A percentile compares a stretch with the other conserved stretches of the same genome.
Conservation (phyloP, 768 basidiomycete species). For the Strobilomyces dryophilus region DNA sequence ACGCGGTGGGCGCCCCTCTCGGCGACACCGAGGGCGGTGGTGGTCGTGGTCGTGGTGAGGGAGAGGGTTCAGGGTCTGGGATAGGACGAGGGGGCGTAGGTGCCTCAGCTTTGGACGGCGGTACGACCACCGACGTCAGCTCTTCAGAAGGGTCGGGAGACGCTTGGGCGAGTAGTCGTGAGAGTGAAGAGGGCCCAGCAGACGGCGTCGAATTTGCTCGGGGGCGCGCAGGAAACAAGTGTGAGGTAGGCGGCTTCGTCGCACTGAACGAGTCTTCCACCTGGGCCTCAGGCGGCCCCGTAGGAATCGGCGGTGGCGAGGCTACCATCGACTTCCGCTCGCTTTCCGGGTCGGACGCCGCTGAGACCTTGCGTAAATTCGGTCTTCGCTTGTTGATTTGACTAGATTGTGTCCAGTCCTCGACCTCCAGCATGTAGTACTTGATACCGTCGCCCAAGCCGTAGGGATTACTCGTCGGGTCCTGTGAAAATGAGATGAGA, state of each 20-base stretch:
- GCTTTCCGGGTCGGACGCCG: constrained; percentile 36
- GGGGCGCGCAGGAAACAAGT: constrained; percentile 57
- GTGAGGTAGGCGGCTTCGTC: constrained; percentile 63
- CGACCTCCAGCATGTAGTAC: constrained; percentile 91
- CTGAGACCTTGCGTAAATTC: constrained; percentile 47
- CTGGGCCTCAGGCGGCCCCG: constrained; percentile 64
- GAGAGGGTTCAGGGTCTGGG: constrained; percentile 2
- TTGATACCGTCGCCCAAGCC: constrained; percentile 84
- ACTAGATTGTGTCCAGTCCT: constrained; percentile 84
- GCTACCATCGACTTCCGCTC: constrained; percentile 28
- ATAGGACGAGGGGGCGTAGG: constrained; percentile 26
- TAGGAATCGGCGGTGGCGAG: constrained; percentile 32
- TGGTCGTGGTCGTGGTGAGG: constrained; percentile 34
- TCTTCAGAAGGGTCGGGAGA: constrained; percentile 37
- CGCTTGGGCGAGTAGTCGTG: constrained; percentile 75
- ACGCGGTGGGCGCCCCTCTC: background rate
- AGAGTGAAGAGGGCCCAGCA: constrained; percentile 75
- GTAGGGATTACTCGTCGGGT: constrained; percentile 84
- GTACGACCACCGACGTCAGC: constrained; percentile 20
- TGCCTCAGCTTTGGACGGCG: constrained; percentile 27
- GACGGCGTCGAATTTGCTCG: constrained; percentile 65
- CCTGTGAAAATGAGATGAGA: constrained; percentile 39
- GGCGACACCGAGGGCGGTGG: constrained; percentile 17
- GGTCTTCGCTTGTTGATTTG: constrained; percentile 55
- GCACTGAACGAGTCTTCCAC: constrained; percentile 69